Percentiles rank a stretch among this genome's conserved stretches.
phyloP scores from a whole-genome alignment of 192 early-diverging fungal genomes.

The Oehlia diaphana region DNA sequence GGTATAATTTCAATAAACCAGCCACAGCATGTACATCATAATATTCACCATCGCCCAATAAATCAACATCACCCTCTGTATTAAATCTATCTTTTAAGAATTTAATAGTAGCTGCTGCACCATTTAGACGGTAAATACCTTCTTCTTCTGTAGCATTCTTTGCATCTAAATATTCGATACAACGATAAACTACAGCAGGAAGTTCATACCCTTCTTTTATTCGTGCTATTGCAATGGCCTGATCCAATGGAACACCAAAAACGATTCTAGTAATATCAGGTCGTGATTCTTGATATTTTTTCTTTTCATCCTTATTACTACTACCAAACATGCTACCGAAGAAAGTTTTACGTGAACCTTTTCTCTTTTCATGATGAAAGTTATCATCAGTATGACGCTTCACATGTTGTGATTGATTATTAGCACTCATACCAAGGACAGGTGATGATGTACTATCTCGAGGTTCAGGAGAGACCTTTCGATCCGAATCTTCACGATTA shows the following conservation, averaged over 20 bases:
- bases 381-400: conserved; percentile 1
- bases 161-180: conserved; percentile 94
- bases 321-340: conserved; percentile 29
- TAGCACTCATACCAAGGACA: not conserved
- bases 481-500: not conserved
- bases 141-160: conserved; percentile 89
- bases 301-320: conserved; percentile 27
- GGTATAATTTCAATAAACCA: conserved; percentile 87
- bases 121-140: conserved; percentile 93
- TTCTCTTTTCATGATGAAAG: not conserved
- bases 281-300: conserved; percentile 28
- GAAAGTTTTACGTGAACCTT: conserved; percentile 25
- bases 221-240: conserved; percentile 67
- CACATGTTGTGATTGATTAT: not conserved
- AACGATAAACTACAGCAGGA: conserved; percentile 90
- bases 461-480: not conserved
- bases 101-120: conserved; percentile 71
- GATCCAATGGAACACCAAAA: conserved; percentile 87
- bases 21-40: conserved; percentile 95
- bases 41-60: conserved; percentile 58
- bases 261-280: conserved; percentile 41
- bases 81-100: conserved; percentile 82
- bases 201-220: conserved; percentile 78
- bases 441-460: not conserved
- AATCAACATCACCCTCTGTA: conserved; percentile 72